Conservation (phyloP, 2,329 filamentous ascomycete genomes). For the Thielaviopsis ethacetica region DNA sequence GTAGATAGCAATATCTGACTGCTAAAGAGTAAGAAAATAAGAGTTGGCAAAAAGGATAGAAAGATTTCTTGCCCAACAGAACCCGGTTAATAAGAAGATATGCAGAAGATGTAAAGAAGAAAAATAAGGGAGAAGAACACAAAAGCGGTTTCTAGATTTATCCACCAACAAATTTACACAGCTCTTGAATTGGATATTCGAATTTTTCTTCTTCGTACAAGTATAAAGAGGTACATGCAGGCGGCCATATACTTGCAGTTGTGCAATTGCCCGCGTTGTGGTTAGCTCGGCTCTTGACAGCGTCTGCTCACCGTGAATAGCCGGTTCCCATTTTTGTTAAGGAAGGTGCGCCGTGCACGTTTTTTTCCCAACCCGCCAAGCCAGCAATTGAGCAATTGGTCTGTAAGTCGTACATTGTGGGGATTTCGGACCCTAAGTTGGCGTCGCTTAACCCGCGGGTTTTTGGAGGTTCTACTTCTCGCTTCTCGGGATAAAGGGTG, state of each 20-base stretch:
- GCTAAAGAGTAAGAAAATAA: not conserved
- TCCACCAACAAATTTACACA: not conserved
- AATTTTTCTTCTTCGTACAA: not conserved
- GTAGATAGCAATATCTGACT: not conserved
- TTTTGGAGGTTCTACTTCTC: not conserved
- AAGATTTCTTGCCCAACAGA: not conserved
- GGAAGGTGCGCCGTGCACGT: not conserved
- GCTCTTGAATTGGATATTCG: not conserved
- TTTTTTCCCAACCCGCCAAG: not conserved
- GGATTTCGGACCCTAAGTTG: not conserved
- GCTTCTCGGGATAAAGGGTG: not conserved
- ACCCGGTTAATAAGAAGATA: not conserved
- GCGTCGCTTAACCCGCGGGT: not conserved
- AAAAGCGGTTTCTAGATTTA: not conserved
- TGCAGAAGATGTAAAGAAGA: not conserved
- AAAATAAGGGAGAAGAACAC: not conserved
- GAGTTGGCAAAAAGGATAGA: not conserved
- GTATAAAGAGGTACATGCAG: no score
- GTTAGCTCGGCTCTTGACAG: slow-evolving; percentile 2
- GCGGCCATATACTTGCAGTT: not conserved
- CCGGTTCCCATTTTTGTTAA: not conserved
- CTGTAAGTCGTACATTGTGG: not conserved
- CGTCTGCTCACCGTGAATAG: slow-evolving; percentile 2
- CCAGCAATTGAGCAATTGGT: not conserved
- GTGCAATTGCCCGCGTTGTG: not conserved